phyloP scores from a whole-genome alignment of 176 grass and related monocot species.

The Microstegium vimineum region DNA sequence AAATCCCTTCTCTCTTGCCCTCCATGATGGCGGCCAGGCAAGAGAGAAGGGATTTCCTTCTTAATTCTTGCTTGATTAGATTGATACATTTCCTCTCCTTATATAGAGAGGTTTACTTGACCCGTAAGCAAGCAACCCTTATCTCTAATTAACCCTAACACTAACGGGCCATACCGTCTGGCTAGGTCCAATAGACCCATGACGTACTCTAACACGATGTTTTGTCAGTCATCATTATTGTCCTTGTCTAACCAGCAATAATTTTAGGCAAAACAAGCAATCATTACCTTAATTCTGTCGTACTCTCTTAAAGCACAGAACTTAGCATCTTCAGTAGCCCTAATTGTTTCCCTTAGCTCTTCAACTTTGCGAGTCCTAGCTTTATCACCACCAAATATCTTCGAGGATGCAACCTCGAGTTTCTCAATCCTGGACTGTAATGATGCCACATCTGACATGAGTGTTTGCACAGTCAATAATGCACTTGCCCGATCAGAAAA shows the following conservation, averaged over 20 bases:
- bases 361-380: constrained; percentile 70
- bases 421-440: constrained; percentile 74
- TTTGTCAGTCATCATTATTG: neutral
- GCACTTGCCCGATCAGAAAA: constrained; percentile 93
- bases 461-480: constrained; percentile 85
- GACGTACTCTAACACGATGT: too few relatives aligned
- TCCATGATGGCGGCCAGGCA: too few relatives aligned
- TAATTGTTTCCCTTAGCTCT: constrained; percentile 79
- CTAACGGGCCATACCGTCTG: too few relatives aligned
- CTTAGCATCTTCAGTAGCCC: constrained; percentile 86
- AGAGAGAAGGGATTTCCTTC: too few relatives aligned
- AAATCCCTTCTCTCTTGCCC: too few relatives aligned
- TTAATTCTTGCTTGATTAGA: too few relatives aligned
- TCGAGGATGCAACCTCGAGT: constrained; percentile 80
- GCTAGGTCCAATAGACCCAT: too few relatives aligned
- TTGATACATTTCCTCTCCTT: too few relatives aligned
- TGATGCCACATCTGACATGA: constrained; percentile 89
- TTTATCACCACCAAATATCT: constrained; percentile 95
- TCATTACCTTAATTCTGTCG: constrained; percentile 88
- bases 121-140: too few relatives aligned
- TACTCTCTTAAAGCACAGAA: constrained; percentile 85
- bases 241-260: neutral
- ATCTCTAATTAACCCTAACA: too few relatives aligned
- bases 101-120: too few relatives aligned
- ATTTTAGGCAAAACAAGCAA: neutral